Conservation (phyloP, 1,284 basidiomycete species). For the Blastosporella zonata region DNA sequence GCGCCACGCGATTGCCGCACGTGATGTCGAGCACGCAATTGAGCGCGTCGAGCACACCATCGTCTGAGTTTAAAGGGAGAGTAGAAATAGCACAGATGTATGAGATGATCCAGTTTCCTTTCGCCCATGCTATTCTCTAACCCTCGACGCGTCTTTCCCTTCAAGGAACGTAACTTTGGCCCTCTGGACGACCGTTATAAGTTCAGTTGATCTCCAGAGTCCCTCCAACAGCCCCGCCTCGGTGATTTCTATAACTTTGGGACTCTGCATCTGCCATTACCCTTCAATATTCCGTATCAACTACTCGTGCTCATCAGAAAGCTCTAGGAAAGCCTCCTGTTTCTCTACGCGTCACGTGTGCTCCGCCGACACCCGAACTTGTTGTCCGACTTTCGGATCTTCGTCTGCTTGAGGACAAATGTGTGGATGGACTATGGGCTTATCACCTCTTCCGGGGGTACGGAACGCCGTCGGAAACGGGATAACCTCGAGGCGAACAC, state of each 20-base stretch:
- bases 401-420: slow-evolving; percentile 15
- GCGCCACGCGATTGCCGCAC: slow-evolving; percentile 14
- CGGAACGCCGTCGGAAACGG: neutral
- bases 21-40: slow-evolving; percentile 38
- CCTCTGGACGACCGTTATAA: neutral
- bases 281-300: neutral
- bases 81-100: slow-evolving; percentile 20
- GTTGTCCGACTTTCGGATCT: slow-evolving; percentile 24
- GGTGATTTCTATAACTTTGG: neutral
- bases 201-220: too few relatives aligned
- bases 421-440: slow-evolving; percentile 15
- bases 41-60: slow-evolving; percentile 34
- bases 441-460: neutral
- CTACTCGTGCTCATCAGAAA: neutral
- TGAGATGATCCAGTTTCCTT: neutral
- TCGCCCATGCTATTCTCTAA: neutral
- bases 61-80: slow-evolving; percentile 35
- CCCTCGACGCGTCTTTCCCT: neutral
- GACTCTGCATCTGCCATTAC: neutral
- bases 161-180: neutral
- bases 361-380: slow-evolving; percentile 8
- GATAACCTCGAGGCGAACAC: neutral
- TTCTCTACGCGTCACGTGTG: slow-evolving; percentile 11
- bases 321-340: neutral
- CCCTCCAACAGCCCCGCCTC: too few relatives aligned